These are phyloP conservation scores for Cyclostephanos invisitatus DNA, from an alignment of 108 stramenopile genomes.

Conservation along the genomic window DNA sequence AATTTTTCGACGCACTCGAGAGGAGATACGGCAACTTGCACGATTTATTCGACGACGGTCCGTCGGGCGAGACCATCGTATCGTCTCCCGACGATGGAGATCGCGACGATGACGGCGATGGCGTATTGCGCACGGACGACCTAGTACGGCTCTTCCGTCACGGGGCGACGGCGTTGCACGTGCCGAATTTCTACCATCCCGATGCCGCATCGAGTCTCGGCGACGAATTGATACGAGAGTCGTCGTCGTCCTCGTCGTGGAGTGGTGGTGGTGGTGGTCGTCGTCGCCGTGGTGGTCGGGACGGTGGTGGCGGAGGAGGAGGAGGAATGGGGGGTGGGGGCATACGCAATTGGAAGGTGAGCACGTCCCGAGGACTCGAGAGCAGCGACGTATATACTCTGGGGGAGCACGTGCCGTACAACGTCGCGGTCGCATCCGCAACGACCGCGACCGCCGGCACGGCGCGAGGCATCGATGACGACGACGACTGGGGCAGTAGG, in stretches of 20 bases:
- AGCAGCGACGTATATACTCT: slow-evolving; percentile 76
- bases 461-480: background rate
- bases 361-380: slow-evolving; percentile 70
- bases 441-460: background rate
- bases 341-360: slow-evolving; percentile 70
- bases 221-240: slow-evolving; percentile 52
- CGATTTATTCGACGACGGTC: slow-evolving; percentile 34
- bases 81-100: background rate
- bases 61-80: slow-evolving; percentile 38
- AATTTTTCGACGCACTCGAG: slow-evolving; percentile 35
- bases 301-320: too few species aligned
- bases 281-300: too few species aligned
- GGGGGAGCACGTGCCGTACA: slow-evolving; percentile 82
- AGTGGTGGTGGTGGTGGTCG: slow-evolving; percentile 20
- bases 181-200: slow-evolving; percentile 63
- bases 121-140: slow-evolving; percentile 38
- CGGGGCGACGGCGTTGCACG: slow-evolving; percentile 67
- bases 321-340: slow-evolving; percentile 29
- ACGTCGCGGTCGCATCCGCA: slow-evolving; percentile 62
- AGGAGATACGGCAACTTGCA: slow-evolving; percentile 41
- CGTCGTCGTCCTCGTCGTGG: slow-evolving; percentile 13
- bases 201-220: slow-evolving; percentile 56
- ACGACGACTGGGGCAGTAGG: background rate
- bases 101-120: slow-evolving; percentile 11
- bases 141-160: slow-evolving; percentile 57